A percentile compares a stretch with the other conserved stretches of the same genome.
Conservation (phyloP, 352 stramenopile genomes). For the Phytophthora pseudosyringae region DNA sequence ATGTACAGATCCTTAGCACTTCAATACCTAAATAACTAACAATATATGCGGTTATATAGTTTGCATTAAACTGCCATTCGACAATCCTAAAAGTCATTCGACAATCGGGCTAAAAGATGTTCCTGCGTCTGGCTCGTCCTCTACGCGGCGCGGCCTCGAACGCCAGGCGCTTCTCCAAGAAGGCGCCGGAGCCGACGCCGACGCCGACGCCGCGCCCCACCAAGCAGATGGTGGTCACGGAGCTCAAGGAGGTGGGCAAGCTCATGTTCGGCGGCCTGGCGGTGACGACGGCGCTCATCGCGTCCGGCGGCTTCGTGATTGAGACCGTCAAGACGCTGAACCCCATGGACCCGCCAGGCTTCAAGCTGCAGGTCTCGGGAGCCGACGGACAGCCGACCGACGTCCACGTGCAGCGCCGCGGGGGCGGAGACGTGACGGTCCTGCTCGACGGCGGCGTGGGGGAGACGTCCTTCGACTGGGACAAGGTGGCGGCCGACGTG, state of each 20-base stretch:
- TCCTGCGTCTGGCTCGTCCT: constrained; percentile 30
- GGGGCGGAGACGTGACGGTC: constrained; percentile 61
- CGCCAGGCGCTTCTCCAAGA: constrained; percentile 30
- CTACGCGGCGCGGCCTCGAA: constrained; percentile 7
- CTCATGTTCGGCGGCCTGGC: constrained; percentile 60
- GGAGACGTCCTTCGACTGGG: constrained; percentile 88
- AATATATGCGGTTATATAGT: background rate
- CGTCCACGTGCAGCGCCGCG: constrained; percentile 62
- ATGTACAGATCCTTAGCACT: too few relatives aligned
- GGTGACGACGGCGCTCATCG: constrained; percentile 48
- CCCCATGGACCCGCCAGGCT: constrained; percentile 52
- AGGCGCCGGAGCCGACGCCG: background rate
- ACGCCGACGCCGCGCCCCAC: constrained; percentile 35
- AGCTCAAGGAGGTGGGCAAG: constrained; percentile 71
- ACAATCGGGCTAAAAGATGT: constrained; percentile 18
- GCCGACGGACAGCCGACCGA: constrained; percentile 44
- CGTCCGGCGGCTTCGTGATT: constrained; percentile 69
- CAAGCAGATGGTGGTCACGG: constrained; percentile 51
- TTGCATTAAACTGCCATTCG: background rate
- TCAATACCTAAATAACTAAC: background rate
- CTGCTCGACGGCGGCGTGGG: constrained; percentile 78
- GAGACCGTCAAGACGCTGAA: constrained; percentile 73
- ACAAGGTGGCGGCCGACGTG: constrained; percentile 68
- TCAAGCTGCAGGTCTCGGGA: constrained; percentile 53
- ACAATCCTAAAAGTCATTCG: background rate